Percentiles rank a stretch among this genome's conserved stretches.
phyloP scores from a whole-genome alignment of 768 basidiomycete genomes.

The Udeniomyces megalosporus region DNA sequence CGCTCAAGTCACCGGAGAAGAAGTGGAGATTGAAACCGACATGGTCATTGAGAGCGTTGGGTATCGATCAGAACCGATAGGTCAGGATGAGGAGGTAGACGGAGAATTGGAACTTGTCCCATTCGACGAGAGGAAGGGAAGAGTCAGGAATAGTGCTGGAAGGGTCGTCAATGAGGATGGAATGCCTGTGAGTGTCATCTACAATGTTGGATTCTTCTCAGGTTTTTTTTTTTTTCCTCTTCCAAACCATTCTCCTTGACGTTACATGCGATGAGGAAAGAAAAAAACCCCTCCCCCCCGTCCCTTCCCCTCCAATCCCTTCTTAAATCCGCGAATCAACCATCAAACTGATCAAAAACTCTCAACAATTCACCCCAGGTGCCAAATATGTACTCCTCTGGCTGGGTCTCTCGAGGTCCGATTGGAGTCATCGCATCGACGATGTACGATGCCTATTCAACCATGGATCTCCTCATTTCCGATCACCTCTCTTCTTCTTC shows the following conservation, averaged over 20 bases:
- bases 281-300: no score
- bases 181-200: constrained; percentile 24
- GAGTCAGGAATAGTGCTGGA: constrained; percentile 35
- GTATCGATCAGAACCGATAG: constrained; percentile 55
- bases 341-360: not conserved
- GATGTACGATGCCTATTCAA: constrained; percentile 77
- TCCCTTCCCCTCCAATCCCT: not conserved
- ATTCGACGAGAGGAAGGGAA: constrained; percentile 28
- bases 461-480: constrained; percentile 51
- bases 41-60: constrained; percentile 78
- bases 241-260: no score
- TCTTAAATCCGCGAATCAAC: not conserved
- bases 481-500: constrained; percentile 35
- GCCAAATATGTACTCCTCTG: constrained; percentile 65
- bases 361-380: constrained; percentile 23
- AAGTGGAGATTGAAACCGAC: constrained; percentile 44
- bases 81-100: no score
- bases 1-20: constrained; percentile 41
- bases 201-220: constrained; percentile 22
- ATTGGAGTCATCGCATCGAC: constrained; percentile 81
- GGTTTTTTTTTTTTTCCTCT: constrained; percentile 17
- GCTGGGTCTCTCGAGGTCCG: constrained; percentile 86
- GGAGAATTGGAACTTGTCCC: constrained; percentile 24
- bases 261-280: no score
- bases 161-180: constrained; percentile 29